Evolutionary conservation across 306 rosid genomes (phyloP).

Genomic region (Argentina anserina): DNA sequence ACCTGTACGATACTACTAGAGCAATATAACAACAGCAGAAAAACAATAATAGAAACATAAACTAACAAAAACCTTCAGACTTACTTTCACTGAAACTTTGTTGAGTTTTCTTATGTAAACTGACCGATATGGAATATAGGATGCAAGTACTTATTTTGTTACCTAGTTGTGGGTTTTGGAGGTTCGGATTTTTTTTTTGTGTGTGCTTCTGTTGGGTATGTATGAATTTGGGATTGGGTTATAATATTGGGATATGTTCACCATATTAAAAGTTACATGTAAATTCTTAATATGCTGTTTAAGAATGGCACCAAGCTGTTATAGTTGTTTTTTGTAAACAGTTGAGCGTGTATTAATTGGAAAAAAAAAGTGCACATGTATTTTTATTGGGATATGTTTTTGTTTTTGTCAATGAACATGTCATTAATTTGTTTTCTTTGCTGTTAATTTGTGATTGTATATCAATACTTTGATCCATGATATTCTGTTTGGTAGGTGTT

Average conservation of each 20-base stretch:
- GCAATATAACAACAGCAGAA: background rate
- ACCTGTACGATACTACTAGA: background rate
- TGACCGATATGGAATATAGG: background rate
- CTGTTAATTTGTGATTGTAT: background rate
- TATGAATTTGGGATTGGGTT: background rate
- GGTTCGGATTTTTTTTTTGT: background rate
- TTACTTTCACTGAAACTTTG: background rate
- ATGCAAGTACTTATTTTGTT: background rate
- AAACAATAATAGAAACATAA: background rate
- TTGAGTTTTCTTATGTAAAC: background rate
- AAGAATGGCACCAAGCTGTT: background rate
- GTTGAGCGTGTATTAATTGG: background rate
- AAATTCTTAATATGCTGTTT: background rate
- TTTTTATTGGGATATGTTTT: no score
- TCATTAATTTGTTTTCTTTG: background rate
- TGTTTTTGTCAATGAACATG: background rate
- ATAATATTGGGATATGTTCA: background rate
- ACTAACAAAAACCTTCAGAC: background rate
- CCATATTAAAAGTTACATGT: background rate
- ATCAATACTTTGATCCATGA: background rate
- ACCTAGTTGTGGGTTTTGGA: background rate
- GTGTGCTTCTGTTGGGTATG: background rate
- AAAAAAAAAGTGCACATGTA: no score
- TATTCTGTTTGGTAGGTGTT: background rate
- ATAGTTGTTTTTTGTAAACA: background rate